These are phyloP conservation scores for Trichoderma sp. DNA, from an alignment of 2,329 filamentous ascomycete species.

Conservation along the genomic window DNA sequence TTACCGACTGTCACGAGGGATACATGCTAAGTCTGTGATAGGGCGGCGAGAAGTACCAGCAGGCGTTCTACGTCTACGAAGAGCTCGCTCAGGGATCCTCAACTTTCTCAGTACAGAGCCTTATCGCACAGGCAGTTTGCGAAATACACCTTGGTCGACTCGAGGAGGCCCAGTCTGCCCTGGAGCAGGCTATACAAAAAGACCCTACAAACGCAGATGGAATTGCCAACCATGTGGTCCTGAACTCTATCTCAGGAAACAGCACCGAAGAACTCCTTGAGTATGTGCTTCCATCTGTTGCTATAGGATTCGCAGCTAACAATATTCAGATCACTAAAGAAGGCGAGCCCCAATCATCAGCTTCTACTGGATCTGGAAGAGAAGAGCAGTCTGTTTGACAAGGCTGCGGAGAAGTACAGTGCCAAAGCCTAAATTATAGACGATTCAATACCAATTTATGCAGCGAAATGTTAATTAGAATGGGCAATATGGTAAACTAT, in stretches of 20 bases:
- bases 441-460: slow-evolving; percentile 5
- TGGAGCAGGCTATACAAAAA: slow-evolving; percentile 75
- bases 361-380: slow-evolving; percentile 72
- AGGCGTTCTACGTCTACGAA: slow-evolving; percentile 96
- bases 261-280: slow-evolving; percentile 59
- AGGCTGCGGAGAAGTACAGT: slow-evolving; percentile 80
- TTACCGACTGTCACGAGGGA: background rate
- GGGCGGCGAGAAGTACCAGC: slow-evolving; percentile 94
- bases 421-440: slow-evolving; percentile 67
- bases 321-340: slow-evolving; percentile 51
- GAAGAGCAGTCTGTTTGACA: slow-evolving; percentile 86
- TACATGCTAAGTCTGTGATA: slow-evolving; percentile 40
- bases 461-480: slow-evolving; percentile 32
- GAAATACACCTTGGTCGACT: slow-evolving; percentile 86
- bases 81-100: slow-evolving; percentile 87
- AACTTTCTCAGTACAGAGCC: slow-evolving; percentile 69
- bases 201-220: slow-evolving; percentile 69
- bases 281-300: slow-evolving; percentile 44
- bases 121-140: slow-evolving; percentile 85
- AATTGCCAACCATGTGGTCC: slow-evolving; percentile 78
- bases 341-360: slow-evolving; percentile 63
- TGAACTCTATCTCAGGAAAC: slow-evolving; percentile 75
- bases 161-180: slow-evolving; percentile 83
- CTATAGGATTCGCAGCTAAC: slow-evolving; percentile 26
- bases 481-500: slow-evolving; percentile 30